These are phyloP conservation scores for Leccinellum rugosiceps DNA, from an alignment of 768 basidiomycete species.

Conservation along the genomic window DNA sequence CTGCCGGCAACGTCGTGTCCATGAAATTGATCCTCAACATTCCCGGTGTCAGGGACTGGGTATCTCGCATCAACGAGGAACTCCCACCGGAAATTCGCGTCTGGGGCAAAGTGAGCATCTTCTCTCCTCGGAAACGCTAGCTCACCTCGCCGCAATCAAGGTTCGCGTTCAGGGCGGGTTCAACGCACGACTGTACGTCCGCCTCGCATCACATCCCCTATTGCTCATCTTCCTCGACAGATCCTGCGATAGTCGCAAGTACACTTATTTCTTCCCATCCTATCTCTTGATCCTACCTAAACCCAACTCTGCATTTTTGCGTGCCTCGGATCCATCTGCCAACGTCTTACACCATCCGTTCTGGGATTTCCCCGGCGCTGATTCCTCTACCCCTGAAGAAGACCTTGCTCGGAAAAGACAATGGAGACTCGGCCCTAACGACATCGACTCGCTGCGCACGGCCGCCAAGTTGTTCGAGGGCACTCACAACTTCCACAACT, in stretches of 20 bases:
- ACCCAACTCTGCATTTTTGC: slow-evolving; percentile 62
- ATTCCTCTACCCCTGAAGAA: slow-evolving; percentile 45
- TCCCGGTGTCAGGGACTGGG: slow-evolving; percentile 68
- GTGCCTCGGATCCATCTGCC: slow-evolving; percentile 21
- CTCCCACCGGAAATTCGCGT: slow-evolving; percentile 89
- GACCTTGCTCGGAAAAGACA: slow-evolving; percentile 64
- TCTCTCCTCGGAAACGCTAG: neutral
- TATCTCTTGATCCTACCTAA: slow-evolving; percentile 91
- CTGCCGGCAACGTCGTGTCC: slow-evolving; percentile 90
- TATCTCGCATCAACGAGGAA: slow-evolving; percentile 74
- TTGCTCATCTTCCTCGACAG: slow-evolving; percentile 36
- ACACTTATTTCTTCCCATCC: slow-evolving; percentile 95
- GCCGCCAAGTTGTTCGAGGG: slow-evolving; percentile 70
- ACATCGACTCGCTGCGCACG: slow-evolving; percentile 54
- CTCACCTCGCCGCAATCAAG: slow-evolving; percentile 31
- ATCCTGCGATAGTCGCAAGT: slow-evolving; percentile 91
- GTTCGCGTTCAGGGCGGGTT: slow-evolving; percentile 77
- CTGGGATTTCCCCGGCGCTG: slow-evolving; percentile 47
- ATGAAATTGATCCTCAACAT: slow-evolving; percentile 83
- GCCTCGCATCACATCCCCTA: neutral
- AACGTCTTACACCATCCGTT: slow-evolving; percentile 48
- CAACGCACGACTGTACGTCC: slow-evolving; percentile 65
- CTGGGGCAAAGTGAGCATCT: slow-evolving; percentile 76
- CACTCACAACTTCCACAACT: slow-evolving; percentile 98
- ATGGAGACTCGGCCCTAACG: slow-evolving; percentile 61